A percentile compares a stretch with the other conserved stretches of the same genome.
Conservation (phyloP, 1,284 basidiomycete species). For the Polyporus tsugae region DNA sequence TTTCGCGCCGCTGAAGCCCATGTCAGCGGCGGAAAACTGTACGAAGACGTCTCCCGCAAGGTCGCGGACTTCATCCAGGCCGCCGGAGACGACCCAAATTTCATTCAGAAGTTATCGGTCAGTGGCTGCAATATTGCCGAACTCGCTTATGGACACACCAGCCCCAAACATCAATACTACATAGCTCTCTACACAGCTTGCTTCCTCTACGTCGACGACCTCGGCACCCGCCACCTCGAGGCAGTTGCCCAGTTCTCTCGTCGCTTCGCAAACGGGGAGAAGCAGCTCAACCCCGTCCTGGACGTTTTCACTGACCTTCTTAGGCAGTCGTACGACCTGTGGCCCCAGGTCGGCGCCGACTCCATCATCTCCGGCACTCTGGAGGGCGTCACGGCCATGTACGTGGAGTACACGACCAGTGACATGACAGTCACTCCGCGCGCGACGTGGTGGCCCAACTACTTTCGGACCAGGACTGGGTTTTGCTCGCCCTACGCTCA, state of each 20-base stretch:
- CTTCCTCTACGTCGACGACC: conserved; percentile 22
- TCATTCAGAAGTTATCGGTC: conserved; percentile 9
- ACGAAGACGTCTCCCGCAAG: not conserved
- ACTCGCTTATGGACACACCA: conserved; percentile 14
- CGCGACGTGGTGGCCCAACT: conserved; percentile 25
- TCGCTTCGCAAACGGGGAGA: conserved; percentile 17
- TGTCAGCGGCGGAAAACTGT: not conserved
- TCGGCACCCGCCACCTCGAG: not conserved
- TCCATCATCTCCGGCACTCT: conserved; percentile 26
- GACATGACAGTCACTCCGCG: conserved; percentile 21
- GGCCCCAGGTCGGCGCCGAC: conserved; percentile 26
- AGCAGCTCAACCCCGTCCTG: conserved; percentile 17
- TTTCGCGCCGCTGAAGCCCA: conserved; percentile 19
- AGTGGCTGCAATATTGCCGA: conserved; percentile 17
- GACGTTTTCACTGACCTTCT: conserved; percentile 19
- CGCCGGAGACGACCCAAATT: not conserved
- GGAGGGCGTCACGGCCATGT: conserved; percentile 25
- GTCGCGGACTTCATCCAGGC: not conserved
- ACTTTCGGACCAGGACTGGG: conserved; percentile 23
- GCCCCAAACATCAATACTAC: conserved; percentile 15
- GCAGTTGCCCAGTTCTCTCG: conserved; percentile 18
- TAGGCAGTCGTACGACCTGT: conserved; percentile 20
- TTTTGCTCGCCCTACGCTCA: conserved; percentile 27
- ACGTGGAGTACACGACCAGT: conserved; percentile 26
- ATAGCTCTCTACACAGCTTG: conserved; percentile 23